Percentiles rank a stretch among this genome's conserved stretches.
Conservation (phyloP, 192 early-diverging fungal genomes). For the Chytriomyces confervae region DNA sequence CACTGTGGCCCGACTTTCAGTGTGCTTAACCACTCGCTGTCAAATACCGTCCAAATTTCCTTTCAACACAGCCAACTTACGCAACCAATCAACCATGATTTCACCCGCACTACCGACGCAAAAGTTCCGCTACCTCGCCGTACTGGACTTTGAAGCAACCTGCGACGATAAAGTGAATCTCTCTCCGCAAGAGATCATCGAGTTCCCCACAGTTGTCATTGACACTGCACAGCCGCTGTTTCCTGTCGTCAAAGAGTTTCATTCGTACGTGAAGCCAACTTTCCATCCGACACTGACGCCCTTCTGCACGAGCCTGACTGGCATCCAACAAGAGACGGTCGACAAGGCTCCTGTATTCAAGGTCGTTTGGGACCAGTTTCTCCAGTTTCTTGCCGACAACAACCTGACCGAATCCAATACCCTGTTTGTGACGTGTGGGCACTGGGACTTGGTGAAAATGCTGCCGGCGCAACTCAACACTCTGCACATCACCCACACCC, state of each 20-base stretch:
- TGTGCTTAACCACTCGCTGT: too few species aligned
- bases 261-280: slow-evolving; percentile 71
- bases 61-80: too few species aligned
- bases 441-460: slow-evolving; percentile 56
- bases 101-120: neutral
- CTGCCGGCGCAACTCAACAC: slow-evolving; percentile 35
- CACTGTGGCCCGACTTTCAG: too few species aligned
- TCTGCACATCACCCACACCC: neutral
- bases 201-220: slow-evolving; percentile 78
- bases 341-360: slow-evolving; percentile 58
- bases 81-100: neutral
- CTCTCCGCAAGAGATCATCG: slow-evolving; percentile 77
- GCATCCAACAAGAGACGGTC: slow-evolving; percentile 68
- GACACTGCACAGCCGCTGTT: slow-evolving; percentile 35
- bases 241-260: slow-evolving; percentile 61
- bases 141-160: slow-evolving; percentile 80
- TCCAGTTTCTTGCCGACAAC: slow-evolving; percentile 39
- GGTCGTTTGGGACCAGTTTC: slow-evolving; percentile 56
- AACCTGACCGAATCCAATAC: slow-evolving; percentile 25
- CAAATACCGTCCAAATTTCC: too few species aligned
- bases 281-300: slow-evolving; percentile 68
- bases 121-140: neutral
- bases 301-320: slow-evolving; percentile 79
- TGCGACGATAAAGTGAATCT: slow-evolving; percentile 57
- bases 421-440: slow-evolving; percentile 52